Evolutionary conservation across 2,329 filamentous ascomycete species (phyloP).

Genomic region (Mycocentrospora acerina): DNA sequence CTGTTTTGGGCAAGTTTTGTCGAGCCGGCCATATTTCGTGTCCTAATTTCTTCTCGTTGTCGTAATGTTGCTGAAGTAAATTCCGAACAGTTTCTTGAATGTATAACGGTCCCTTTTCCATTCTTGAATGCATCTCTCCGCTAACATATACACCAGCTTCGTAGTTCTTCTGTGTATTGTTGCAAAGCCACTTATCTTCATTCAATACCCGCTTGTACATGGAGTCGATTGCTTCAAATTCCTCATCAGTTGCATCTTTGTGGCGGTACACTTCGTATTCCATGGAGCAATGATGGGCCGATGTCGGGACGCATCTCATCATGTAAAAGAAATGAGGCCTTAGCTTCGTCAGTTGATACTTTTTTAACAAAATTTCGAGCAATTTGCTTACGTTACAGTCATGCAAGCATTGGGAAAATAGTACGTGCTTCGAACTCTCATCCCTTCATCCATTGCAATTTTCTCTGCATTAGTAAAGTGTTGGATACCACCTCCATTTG

Average conservation of each 20-base stretch:
- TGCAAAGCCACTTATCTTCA: constrained; percentile 64
- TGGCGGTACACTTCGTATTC: constrained; percentile 63
- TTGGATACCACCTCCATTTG: constrained; percentile 27
- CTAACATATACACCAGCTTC: constrained; percentile 62
- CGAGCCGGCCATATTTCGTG: constrained; percentile 21
- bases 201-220: constrained; percentile 65
- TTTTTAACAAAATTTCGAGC: not conserved
- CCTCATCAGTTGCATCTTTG: constrained; percentile 57
- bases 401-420: constrained; percentile 30
- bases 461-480: constrained; percentile 22
- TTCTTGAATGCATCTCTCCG: constrained; percentile 60
- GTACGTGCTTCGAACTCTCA: constrained; percentile 27
- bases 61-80: constrained; percentile 34
- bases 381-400: constrained; percentile 15
- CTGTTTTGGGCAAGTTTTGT: constrained; percentile 49
- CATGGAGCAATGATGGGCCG: constrained; percentile 54
- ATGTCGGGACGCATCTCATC: constrained; percentile 59
- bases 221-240: constrained; percentile 58
- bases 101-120: constrained; percentile 59
- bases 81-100: constrained; percentile 56
- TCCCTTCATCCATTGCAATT: constrained; percentile 18
- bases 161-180: constrained; percentile 60
- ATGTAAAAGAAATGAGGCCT: constrained; percentile 60
- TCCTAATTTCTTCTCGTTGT: constrained; percentile 6
- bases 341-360: not conserved